Base-by-base conservation (phyloP, 768 basidiomycete genomes). In the Pleurotus sapidus region DNA sequence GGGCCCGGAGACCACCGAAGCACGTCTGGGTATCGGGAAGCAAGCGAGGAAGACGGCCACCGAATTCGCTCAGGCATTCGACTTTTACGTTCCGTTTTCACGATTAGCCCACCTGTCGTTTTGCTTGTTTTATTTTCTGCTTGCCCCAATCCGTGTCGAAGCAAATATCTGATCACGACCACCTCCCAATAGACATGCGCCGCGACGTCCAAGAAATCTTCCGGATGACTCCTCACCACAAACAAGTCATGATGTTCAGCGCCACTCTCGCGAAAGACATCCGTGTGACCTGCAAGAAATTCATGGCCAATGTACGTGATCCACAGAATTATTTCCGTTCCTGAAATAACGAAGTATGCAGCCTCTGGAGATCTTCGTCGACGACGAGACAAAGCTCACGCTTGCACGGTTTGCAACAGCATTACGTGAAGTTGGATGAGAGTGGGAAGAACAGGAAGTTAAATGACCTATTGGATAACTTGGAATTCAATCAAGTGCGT, bases 201-300 rank as follows among this genome's bases (percentile, higher is more conserved):
- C 93, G 97, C 70, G 97, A 99, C 72, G 96, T 99, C 62, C 97
- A 99, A 86, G 97, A 99, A 79, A 98, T 99, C 67, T 99, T 98
- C 85, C 89, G 96, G 67, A 84, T 93, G 15, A 98, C 97, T 17
- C 97, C 97, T 50, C 96, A 97, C 74, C 95, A 97, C 84, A 99
- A 99, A 80, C 96, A 99, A 82, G 97, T 99, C 64, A 99, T 99
- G 97, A 99, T 99, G 97, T 99, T 99, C 82, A 96, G 94, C 66
- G 97, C 97, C 40, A 99, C 97, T 1, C 77, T 99, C 59, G 87
- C 93, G 57, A 98, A 99, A 80, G 97, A 98, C 63, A 96, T 99
- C 58, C 84, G 97, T 57, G 82, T 88, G 5, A 98, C 97, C 0
- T 99, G 97, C 86, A 98, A 98, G 78, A 98, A 99, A 71, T 99